Evolutionary conservation across 768 basidiomycete genomes (phyloP), one percentile per base, ranked within the genome.

Genomic region (Candolleomyces aberdarensis): DNA sequence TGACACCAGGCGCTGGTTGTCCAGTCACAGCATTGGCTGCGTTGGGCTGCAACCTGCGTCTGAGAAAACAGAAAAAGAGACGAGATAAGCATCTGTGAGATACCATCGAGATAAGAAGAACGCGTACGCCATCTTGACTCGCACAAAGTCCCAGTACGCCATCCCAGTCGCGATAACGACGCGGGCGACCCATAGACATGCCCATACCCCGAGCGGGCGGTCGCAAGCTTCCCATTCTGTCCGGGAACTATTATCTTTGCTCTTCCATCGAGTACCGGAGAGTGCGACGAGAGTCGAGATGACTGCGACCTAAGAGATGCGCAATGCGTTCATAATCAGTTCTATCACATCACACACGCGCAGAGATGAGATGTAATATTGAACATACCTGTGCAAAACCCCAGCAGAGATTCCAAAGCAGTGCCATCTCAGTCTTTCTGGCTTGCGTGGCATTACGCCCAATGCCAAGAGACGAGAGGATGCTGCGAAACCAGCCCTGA

Each of bases 181-280:
- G 56, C 86, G 77, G 19, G 79, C 74, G 26, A 86, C 69, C 89
- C 89, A 91, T 5, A 91, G 73, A 40, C 79, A 76, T 56, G 86
- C 81, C 89, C 88, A 91, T 2, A 77, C 73, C 6, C 89, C 89
- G 26, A 91, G 70, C 8, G 89, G 88, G 17, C 84, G 79, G 48
- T 77, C 77, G 64, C 89, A 91, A 0, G 86, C 85, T 26, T 73
- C 65, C 78, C 88, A 88, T 72, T 91, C 88, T 52, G 77, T 80
- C 44, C 75, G 57, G 3, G 59, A 63, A 2, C 71, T 69, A 41
- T 76, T 51, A 0, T 71, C 75, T 2, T 82, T 83, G 63, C 83
- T 87, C 63, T 74, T 73, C 26, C 75, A 75, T 31, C 74, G 70
- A 0, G 83, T 71, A 14, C 72, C 79, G 6, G 83, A 79, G 39